phyloP scores from a whole-genome alignment of 2,329 filamentous ascomycete species.

The Neospermospora avenae region DNA sequence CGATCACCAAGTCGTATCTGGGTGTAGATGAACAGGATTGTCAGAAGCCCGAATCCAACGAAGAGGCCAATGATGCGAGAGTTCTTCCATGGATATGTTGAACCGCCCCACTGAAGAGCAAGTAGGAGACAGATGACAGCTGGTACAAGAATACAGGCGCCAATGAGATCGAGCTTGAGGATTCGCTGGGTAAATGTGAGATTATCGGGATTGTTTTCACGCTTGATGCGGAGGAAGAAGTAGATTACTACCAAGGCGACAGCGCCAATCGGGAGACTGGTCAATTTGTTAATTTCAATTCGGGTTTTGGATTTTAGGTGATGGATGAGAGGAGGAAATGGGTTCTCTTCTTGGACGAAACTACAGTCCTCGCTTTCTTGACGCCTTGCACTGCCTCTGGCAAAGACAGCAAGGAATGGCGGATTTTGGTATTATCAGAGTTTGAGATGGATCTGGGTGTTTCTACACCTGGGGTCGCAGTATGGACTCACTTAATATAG shows the following conservation, averaged over 20 bases:
- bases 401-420: no score
- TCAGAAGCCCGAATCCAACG: constrained; percentile 31
- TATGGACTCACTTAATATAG: constrained; percentile 23
- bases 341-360: no score
- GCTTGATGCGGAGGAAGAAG: constrained; percentile 42
- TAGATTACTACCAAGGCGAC: constrained; percentile 39
- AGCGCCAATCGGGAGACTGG: constrained; percentile 35
- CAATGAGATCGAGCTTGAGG: constrained; percentile 36
- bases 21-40: constrained; percentile 33
- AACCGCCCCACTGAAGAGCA: constrained; percentile 41
- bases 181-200: constrained; percentile 25
- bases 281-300: no score
- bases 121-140: constrained; percentile 38
- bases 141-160: constrained; percentile 37
- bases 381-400: no score
- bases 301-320: no score
- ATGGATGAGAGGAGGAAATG: no score
- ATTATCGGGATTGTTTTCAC: constrained; percentile 31
- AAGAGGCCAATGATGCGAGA: constrained; percentile 37
- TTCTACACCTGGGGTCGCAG: background rate
- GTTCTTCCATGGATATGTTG: constrained; percentile 37
- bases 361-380: no score
- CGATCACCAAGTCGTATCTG: constrained; percentile 35
- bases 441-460: background rate
- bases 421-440: background rate